Base-by-base conservation (phyloP, 345 rosid species). In the Aquilaria sinensis region DNA sequence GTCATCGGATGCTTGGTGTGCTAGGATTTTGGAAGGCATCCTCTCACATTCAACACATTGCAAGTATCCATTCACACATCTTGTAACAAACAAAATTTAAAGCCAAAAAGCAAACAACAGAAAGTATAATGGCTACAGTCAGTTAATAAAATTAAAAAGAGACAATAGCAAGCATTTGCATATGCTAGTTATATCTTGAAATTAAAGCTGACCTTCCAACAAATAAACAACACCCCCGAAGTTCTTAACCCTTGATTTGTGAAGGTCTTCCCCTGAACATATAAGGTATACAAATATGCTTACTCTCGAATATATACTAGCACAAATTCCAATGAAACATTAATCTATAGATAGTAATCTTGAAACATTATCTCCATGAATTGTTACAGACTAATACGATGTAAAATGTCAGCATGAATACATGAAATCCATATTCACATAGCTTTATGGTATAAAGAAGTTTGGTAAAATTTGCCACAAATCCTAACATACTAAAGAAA, bases 191-290 rank as follows among this genome's bases (percentile, higher is more conserved):
- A 49, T 15, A 23, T 13, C 15, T 6, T 11, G 33, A 15, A 59
- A 29, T 43, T 59, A 56, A 23, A 60, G 2, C 76, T 6, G 63
- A 88, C 97, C 96, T 84, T 91, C 96, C 60, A 91, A 67, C 13
- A 94, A 91, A 69, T 75, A 60, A 55, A 96, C 96, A 2, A 91
- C 94, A 45, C 82, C 79, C 56, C 58, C 80, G 80, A 91, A 88
- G 73, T 91, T 86, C 51, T 83, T 85, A 0, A 75, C 92, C 56
- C 88, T 94, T 66, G 80, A 72, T 65, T 85, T 91, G 73, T 91
- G 97, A 51, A 91, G 81, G 72, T 91, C 92, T 67, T 86, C 96
- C 31, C 94, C 97, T 10, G 97, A 75, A 96, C 97, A 91, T 56
- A 77, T 91, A 31, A 94, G 97, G 70, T 64, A 81, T 57, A 91